Base-by-base conservation (phyloP, 371 early-diverging fungal genomes). In the Apophysomyces trapeziformis region DNA sequence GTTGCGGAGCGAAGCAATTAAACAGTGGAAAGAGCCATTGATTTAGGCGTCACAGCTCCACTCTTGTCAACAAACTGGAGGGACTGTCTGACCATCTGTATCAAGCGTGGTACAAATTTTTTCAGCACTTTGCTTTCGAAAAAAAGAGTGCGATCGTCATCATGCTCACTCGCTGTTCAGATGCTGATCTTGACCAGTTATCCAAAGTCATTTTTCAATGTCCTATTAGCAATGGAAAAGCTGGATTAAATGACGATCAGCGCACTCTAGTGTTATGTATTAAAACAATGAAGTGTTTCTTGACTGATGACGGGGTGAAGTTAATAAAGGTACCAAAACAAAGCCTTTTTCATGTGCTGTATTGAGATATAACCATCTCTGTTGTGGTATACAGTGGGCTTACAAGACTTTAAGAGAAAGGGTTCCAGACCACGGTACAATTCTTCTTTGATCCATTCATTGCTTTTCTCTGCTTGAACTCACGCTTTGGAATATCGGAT, bases 341-440 rank as follows among this genome's bases (percentile, higher is more conserved):
- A 7, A 21, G 38, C 41, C 44, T 43, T 14, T 37, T 9, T 13
- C 32, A 38, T 26, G 21, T 14, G 58, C 37, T 38, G 58, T 16
- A 13, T 54, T 21, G 14, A 14, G 35, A 35, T 21, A n/a, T n/a
- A 36, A 26, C 54, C 14, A 4, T 36, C 13, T 13, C 38, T 8
- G 37, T 35, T 56, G 37, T 4, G 21, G 5, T 64, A 6, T 43
- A 41, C 63, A 74, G 74, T 74, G 74, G 74, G 61, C 70, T 0
- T 74, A 62, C 35, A 36, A 38, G 9, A 46, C 57, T 32, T 47
- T 73, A 38, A 66, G 56, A 38, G 61, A 66, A 58, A 63, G 64
- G 64, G 65, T 50, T 32, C 50, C 66, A 44, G 18, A 18, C 2
- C 56, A 65, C 39, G 67, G 73, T 72, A 57, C 47, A 45, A 9